These are phyloP conservation scores for Podila epicladia DNA, from an alignment of 192 early-diverging fungal species.

Conservation along the genomic window DNA sequence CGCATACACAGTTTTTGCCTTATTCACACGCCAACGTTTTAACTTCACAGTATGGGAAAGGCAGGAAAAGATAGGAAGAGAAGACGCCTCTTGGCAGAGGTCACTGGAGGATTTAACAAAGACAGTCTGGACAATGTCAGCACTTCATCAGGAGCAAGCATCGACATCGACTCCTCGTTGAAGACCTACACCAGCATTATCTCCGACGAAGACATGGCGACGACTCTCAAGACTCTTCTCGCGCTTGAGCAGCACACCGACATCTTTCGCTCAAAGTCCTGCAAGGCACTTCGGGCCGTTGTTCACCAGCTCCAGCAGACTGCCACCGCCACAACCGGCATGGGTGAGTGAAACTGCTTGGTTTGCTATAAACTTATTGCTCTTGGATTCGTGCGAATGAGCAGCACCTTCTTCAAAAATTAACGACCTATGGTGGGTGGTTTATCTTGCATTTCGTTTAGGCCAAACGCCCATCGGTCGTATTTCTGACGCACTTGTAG, in stretches of 20 bases:
- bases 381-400: too few relatives aligned
- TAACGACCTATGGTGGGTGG: too few relatives aligned
- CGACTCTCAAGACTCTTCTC: constrained; percentile 57
- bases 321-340: constrained; percentile 54
- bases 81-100: constrained; percentile 59
- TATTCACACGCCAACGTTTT: not conserved
- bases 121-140: not conserved
- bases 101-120: constrained; percentile 9
- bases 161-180: constrained; percentile 1
- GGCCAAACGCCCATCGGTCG: constrained; percentile 57
- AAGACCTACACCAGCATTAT: constrained; percentile 24
- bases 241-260: constrained; percentile 56
- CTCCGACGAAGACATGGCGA: constrained; percentile 55
- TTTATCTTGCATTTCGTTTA: constrained; percentile 5
- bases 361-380: too few relatives aligned
- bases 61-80: constrained; percentile 64
- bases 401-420: too few relatives aligned
- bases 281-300: constrained; percentile 62
- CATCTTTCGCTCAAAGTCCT: constrained; percentile 57
- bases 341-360: constrained; percentile 12
- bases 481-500: constrained; percentile 60
- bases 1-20: not conserved
- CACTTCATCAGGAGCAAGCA: not conserved
- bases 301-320: constrained; percentile 58
- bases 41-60: constrained; percentile 60